Conservation (phyloP, 2,329 filamentous ascomycete genomes). For the Cytospora schulzeri region DNA sequence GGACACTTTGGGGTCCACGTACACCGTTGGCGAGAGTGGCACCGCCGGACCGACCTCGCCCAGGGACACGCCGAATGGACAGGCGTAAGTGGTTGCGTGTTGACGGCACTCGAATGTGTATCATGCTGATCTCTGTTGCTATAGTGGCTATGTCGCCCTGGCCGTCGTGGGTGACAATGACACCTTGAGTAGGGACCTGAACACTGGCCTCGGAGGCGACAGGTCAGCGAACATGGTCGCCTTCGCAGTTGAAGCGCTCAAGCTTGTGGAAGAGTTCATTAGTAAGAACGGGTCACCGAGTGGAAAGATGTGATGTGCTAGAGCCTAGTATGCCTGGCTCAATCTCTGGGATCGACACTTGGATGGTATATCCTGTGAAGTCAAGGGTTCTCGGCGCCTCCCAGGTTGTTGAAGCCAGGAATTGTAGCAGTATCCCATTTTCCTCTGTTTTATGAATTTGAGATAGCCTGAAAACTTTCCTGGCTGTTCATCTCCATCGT, state of each 20-base stretch:
- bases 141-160: conserved; percentile 62
- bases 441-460: no score
- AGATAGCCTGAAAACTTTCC: no score
- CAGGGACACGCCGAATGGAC: conserved; percentile 57
- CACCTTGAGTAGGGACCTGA: conserved; percentile 54
- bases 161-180: conserved; percentile 59
- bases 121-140: neutral
- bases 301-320: conserved; percentile 17
- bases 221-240: conserved; percentile 63
- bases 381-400: no score
- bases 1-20: conserved; percentile 57
- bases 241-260: conserved; percentile 61
- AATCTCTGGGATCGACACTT: neutral
- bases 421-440: no score
- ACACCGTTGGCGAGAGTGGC: conserved; percentile 60
- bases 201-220: conserved; percentile 55
- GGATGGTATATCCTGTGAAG: no score
- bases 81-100: conserved; percentile 44
- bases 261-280: conserved; percentile 58
- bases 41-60: conserved; percentile 63
- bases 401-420: no score
- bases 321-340: neutral
- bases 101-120: neutral
- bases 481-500: no score
- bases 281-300: conserved; percentile 24